Evolutionary conservation across 257 asterid genomes (phyloP).

Genomic region (Nicotiana tomentosiformis): DNA sequence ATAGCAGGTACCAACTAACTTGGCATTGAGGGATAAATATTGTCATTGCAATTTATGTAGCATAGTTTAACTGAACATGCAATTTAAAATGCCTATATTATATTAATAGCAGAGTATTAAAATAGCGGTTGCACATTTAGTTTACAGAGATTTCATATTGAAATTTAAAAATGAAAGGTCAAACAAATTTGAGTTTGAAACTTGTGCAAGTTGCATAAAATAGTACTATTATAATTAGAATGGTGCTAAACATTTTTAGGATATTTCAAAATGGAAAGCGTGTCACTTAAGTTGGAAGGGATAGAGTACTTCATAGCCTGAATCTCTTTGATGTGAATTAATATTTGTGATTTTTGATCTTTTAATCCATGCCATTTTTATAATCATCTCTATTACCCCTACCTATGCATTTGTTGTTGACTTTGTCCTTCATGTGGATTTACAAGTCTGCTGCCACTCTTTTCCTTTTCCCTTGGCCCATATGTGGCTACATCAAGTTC

Average conservation of each 20-base stretch:
- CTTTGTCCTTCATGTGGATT: background rate
- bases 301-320: no score
- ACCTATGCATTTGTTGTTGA: background rate
- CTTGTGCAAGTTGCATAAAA: no score
- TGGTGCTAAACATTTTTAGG: no score
- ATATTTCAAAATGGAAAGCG: no score
- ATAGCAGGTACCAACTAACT: background rate
- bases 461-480: background rate
- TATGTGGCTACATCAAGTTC: background rate
- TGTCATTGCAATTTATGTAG: background rate
- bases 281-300: no score
- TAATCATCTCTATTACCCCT: background rate
- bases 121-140: background rate
- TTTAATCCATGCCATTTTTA: background rate
- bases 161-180: no score
- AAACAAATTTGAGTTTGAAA: no score
- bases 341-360: no score
- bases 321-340: no score
- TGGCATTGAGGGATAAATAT: background rate
- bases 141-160: background rate
- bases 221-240: no score
- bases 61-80: background rate
- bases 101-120: background rate
- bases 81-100: background rate
- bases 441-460: background rate